phyloP scores from a whole-genome alignment of 768 basidiomycete genomes.

The Tricholoma matsutake region DNA sequence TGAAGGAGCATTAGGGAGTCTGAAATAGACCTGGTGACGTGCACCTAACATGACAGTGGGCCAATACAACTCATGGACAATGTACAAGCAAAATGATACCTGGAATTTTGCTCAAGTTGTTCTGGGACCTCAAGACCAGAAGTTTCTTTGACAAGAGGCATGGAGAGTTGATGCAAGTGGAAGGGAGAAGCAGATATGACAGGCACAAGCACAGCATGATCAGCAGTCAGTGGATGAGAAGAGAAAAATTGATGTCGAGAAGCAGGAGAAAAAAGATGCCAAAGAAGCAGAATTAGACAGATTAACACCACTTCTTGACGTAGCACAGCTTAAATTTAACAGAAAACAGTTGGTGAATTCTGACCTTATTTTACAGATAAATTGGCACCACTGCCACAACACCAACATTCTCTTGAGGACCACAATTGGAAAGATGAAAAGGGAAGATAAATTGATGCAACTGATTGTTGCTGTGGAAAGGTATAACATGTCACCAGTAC shows the following conservation, averaged over 20 bases:
- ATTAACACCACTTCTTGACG: neutral
- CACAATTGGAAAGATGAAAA: too few species aligned
- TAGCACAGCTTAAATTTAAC: neutral
- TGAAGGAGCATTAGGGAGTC: neutral
- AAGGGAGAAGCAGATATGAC: too few species aligned
- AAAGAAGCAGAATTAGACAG: neutral
- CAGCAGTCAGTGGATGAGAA: too few species aligned
- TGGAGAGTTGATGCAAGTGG: too few species aligned
- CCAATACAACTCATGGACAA: neutral
- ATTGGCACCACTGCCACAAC: neutral
- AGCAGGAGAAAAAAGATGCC: neutral
- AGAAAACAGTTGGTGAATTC: too few species aligned
- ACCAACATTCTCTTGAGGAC: too few species aligned
- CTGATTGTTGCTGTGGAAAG: neutral
- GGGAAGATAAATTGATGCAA: neutral
- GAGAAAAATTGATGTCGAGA: too few species aligned
- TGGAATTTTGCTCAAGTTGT: too few species aligned
- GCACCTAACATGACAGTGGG: constrained; percentile 6
- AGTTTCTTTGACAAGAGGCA: too few species aligned
- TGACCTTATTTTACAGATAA: neutral
- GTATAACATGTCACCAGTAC: neutral
- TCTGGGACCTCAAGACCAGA: too few species aligned
- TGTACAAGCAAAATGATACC: constrained; percentile 8
- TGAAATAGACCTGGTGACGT: constrained; percentile 2
- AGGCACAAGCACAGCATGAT: too few species aligned